phyloP scores from a whole-genome alignment of 2,329 filamentous ascomycete genomes.

The Orbilia ellipsospora region DNA sequence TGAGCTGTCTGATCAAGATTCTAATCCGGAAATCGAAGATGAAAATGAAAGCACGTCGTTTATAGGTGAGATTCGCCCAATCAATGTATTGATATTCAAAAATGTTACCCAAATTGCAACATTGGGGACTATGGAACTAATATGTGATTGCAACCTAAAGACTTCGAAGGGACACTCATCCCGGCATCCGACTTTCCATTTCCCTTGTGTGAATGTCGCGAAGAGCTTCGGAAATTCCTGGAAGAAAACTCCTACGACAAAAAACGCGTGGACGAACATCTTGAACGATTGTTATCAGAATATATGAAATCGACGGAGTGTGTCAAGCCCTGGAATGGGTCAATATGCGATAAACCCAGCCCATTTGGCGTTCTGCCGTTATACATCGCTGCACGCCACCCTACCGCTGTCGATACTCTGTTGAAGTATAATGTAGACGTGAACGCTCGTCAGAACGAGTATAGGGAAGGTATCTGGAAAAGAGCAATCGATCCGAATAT shows the following conservation, averaged over 20 bases:
- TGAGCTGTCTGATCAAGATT: too few species aligned
- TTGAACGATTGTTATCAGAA: constrained; percentile 9
- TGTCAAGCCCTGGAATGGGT: constrained; percentile 2
- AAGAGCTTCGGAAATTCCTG: neutral
- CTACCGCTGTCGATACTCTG: constrained; percentile 10
- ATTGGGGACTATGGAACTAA: too few species aligned
- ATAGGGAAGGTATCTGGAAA: neutral
- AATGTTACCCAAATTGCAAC: too few species aligned
- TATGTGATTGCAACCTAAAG: too few species aligned
- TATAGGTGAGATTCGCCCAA: neutral
- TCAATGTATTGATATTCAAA: too few species aligned
- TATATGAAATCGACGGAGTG: neutral
- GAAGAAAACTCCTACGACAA: constrained; percentile 1
- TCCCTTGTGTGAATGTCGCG: too few species aligned
- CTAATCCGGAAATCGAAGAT: neutral
- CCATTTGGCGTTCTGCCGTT: constrained; percentile 8
- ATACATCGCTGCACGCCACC: constrained; percentile 13
- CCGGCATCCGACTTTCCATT: too few species aligned
- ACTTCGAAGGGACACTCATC: too few species aligned
- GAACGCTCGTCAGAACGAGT: neutral
- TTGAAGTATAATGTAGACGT: constrained; percentile 18
- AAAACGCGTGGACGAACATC: neutral
- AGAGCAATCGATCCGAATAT: neutral
- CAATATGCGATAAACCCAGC: constrained; percentile 21
- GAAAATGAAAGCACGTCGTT: neutral